phyloP scores from a whole-genome alignment of 495 filamentous ascomycete genomes.

The Aspergillus baeticus region DNA sequence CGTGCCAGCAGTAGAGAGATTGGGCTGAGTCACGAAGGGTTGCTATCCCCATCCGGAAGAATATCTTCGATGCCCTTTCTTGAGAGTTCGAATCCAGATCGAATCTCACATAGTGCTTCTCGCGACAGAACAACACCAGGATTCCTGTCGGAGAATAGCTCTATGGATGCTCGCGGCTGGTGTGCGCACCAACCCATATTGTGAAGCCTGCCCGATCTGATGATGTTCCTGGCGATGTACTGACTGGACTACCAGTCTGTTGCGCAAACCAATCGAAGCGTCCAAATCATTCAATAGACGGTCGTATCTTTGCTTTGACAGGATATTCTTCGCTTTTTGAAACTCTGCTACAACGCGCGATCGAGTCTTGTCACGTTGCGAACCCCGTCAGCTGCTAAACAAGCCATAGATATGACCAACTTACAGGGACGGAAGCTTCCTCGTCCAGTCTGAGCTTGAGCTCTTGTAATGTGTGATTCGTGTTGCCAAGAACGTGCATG shows the following conservation, averaged over 20 bases:
- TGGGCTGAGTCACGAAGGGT: background rate
- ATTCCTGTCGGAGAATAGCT: background rate
- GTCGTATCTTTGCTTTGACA: background rate
- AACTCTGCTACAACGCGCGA: background rate
- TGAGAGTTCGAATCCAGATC: background rate
- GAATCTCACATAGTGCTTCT: background rate
- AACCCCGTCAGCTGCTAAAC: background rate
- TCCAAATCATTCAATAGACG: background rate
- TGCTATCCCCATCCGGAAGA: background rate
- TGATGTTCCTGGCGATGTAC: background rate
- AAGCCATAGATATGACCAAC: background rate
- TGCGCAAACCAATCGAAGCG: background rate
- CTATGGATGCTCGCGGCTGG: constrained; percentile 2
- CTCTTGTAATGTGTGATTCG: background rate
- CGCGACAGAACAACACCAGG: background rate
- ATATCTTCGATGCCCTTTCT: background rate
- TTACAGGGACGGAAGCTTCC: background rate
- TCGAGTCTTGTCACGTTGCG: background rate
- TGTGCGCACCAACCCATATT: background rate
- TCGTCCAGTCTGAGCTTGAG: background rate
- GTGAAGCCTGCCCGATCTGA: background rate
- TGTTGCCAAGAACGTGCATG: background rate
- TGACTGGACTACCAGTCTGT: background rate
- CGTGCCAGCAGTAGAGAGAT: constrained; percentile 1
- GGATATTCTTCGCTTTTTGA: background rate